Conservation (phyloP, 169 alveolate genomes). For the Plasmodium gonderi region DNA sequence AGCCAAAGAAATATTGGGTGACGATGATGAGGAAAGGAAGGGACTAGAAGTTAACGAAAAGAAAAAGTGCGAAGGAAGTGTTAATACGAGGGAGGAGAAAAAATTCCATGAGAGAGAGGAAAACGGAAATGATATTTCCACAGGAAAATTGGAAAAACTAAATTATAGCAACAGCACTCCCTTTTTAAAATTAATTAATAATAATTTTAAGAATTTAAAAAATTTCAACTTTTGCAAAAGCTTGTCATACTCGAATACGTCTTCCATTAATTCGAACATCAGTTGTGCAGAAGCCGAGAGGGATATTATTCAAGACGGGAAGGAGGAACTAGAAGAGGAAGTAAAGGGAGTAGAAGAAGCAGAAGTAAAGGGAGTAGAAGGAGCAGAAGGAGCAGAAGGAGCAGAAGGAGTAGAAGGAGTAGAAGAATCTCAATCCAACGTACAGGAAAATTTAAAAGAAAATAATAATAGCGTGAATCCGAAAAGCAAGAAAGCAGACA, state of each 20-base stretch:
- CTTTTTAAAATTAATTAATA: conserved; percentile 23
- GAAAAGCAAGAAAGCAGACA: conserved; percentile 21
- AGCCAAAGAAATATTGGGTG: not conserved
- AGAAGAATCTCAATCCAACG: not conserved
- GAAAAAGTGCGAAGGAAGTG: not conserved
- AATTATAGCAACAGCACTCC: not conserved
- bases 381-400: not conserved
- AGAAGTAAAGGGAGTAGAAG: not conserved
- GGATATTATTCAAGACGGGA: no score
- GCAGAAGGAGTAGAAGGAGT: not conserved
- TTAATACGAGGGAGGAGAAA: not conserved
- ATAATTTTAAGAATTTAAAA: conserved; percentile 3
- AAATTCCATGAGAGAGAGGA: not conserved
- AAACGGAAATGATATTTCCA: not conserved
- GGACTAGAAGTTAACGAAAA: not conserved
- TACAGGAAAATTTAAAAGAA: not conserved
- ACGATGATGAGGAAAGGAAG: not conserved
- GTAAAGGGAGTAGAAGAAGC: not conserved
- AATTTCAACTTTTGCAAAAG: conserved; percentile 57
- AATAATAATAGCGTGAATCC: not conserved
- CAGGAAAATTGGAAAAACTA: not conserved
- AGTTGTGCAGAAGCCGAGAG: not conserved
- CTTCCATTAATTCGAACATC: conserved; percentile 23
- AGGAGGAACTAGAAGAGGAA: not conserved
- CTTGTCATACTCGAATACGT: conserved; percentile 24